These are phyloP conservation scores for Hypoxylon sp. DNA, from an alignment of 2,329 filamentous ascomycete genomes.

Conservation along the genomic window DNA sequence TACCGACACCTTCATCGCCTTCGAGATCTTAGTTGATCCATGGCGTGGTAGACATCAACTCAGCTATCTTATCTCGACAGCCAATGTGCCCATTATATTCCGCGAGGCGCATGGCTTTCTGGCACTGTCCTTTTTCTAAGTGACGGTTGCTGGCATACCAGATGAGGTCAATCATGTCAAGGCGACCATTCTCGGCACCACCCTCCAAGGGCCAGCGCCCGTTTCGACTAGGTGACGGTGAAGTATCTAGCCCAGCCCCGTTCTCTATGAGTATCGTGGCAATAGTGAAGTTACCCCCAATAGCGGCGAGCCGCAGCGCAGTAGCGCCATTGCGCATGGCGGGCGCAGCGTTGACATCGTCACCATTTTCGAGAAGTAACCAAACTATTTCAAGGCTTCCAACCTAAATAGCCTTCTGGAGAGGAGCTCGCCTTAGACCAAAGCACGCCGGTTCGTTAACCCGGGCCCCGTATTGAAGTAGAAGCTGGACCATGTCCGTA, in stretches of 20 bases:
- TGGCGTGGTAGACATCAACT: slow-evolving; percentile 5
- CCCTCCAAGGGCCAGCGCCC: slow-evolving; percentile 34
- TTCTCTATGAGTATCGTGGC: slow-evolving; percentile 17
- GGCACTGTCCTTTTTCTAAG: slow-evolving; percentile 7
- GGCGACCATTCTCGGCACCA: slow-evolving; percentile 32
- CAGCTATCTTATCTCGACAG: slow-evolving; percentile 20
- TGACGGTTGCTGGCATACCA: slow-evolving; percentile 20
- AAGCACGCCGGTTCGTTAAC: slow-evolving; percentile 20
- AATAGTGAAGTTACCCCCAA: slow-evolving; percentile 28
- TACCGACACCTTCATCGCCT: background rate
- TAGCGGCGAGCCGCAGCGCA: slow-evolving; percentile 37
- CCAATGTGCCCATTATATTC: slow-evolving; percentile 21
- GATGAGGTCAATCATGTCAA: slow-evolving; percentile 35
- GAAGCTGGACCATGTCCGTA: slow-evolving; percentile 13
- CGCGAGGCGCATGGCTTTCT: slow-evolving; percentile 18
- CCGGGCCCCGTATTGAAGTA: slow-evolving; percentile 26
- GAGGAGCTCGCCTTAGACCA: slow-evolving; percentile 21
- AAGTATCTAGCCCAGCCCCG: slow-evolving; percentile 11
- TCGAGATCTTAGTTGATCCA: background rate
- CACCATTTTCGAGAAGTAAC: slow-evolving; percentile 23
- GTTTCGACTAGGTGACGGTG: background rate
- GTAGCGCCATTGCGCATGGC: slow-evolving; percentile 24
- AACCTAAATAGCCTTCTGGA: slow-evolving; percentile 30
- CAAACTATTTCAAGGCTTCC: slow-evolving; percentile 25
- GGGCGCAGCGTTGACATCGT: slow-evolving; percentile 20